These are phyloP conservation scores for Yarrowia galli DNA, from an alignment of 1,139 yeast species.

Conservation along the genomic window DNA sequence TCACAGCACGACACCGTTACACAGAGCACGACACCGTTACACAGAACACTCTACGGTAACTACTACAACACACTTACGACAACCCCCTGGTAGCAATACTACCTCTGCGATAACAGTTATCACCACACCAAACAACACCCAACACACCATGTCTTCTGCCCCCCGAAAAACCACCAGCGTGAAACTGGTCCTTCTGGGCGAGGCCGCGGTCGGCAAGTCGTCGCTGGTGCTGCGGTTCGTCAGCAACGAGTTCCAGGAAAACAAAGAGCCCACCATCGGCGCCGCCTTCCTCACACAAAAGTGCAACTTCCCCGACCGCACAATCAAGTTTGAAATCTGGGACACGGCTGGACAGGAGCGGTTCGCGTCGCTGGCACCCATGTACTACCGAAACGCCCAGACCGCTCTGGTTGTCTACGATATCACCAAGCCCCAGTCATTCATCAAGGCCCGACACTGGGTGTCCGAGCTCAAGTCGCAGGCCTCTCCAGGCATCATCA, in stretches of 20 bases:
- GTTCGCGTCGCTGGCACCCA: slow-evolving; percentile 94
- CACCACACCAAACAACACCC: not conserved
- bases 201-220: slow-evolving; percentile 98
- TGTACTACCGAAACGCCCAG: slow-evolving; percentile 98
- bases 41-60: not conserved
- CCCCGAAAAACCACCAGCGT: slow-evolving; percentile 70
- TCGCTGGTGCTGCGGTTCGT: slow-evolving; percentile 92
- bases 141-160: slow-evolving; percentile 40
- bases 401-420: slow-evolving; percentile 97
- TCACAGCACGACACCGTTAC: too few relatives aligned
- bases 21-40: too few relatives aligned
- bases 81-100: not conserved
- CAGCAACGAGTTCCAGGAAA: slow-evolving; percentile 94
- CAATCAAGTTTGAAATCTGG: slow-evolving; percentile 97
- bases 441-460: slow-evolving; percentile 99
- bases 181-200: slow-evolving; percentile 89
- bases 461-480: slow-evolving; percentile 96
- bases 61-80: not conserved
- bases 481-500: slow-evolving; percentile 87
- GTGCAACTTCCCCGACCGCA: slow-evolving; percentile 87
- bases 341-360: slow-evolving; percentile 99
- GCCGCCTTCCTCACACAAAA: slow-evolving; percentile 97
- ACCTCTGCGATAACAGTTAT: not conserved
- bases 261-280: slow-evolving; percentile 96
- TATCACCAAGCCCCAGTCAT: slow-evolving; percentile 95